Evolutionary conservation across 352 stramenopile genomes (phyloP).

Genomic region (Blastocystis sp.): DNA sequence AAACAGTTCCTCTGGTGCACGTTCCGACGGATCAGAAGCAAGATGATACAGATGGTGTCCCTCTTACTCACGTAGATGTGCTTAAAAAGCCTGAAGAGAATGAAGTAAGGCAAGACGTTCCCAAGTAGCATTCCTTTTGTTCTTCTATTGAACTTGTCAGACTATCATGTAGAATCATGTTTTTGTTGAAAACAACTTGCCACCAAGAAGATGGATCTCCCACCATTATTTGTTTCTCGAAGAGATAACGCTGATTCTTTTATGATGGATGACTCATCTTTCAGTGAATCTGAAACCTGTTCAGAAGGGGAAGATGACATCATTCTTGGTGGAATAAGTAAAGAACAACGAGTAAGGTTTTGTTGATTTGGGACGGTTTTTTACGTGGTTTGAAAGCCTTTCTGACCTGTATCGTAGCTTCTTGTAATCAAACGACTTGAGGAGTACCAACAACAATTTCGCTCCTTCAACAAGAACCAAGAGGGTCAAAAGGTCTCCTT

Average conservation of each 20-base stretch:
- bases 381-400: neutral
- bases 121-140: neutral
- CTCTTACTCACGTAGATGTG: neutral
- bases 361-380: neutral
- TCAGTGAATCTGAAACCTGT: too few species aligned
- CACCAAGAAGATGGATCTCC: too few species aligned
- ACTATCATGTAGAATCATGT: neutral
- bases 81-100: too few species aligned
- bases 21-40: neutral
- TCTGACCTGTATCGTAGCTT: neutral
- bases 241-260: too few species aligned
- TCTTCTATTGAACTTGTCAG: constrained; percentile 9
- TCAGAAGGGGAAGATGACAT: constrained; percentile 23
- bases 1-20: constrained; percentile 27
- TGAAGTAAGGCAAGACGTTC: too few species aligned
- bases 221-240: too few species aligned
- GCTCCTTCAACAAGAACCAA: constrained; percentile 42
- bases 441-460: constrained; percentile 27
- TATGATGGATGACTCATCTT: too few species aligned
- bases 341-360: constrained; percentile 39
- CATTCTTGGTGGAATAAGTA: neutral
- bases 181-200: neutral
- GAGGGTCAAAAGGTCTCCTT: constrained; percentile 15
- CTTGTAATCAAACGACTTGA: neutral
- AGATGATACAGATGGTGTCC: neutral